Percentiles rank a stretch among this genome's conserved stretches.
Evolutionary conservation across 495 filamentous ascomycete species (phyloP).

Genomic region (Xylaria flabelliformis): DNA sequence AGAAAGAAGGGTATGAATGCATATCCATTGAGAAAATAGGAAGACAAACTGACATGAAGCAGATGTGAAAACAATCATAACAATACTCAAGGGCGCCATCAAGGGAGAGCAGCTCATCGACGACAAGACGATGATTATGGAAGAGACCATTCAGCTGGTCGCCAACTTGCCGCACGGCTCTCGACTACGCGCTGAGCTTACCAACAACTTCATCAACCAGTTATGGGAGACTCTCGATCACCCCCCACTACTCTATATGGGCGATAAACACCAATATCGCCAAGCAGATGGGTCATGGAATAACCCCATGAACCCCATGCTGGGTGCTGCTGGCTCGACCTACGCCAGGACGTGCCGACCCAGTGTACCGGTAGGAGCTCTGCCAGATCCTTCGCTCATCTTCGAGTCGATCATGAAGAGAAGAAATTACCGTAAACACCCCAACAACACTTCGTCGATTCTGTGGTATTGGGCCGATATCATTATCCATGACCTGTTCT

Average conservation of each 20-base stretch:
- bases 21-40: neutral
- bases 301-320: constrained; percentile 51
- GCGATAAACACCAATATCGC: constrained; percentile 70
- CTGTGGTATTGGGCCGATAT: constrained; percentile 90
- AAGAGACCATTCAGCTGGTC: constrained; percentile 78
- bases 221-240: constrained; percentile 71
- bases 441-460: constrained; percentile 82
- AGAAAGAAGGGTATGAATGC: constrained; percentile 43
- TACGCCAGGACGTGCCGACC: constrained; percentile 69
- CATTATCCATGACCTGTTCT: constrained; percentile 74
- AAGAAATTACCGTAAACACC: constrained; percentile 52
- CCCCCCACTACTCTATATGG: constrained; percentile 63
- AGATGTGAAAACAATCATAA: constrained; percentile 52
- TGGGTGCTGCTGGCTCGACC: constrained; percentile 54
- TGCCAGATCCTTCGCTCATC: constrained; percentile 77
- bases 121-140: constrained; percentile 84
- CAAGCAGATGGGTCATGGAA: constrained; percentile 74
- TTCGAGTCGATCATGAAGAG: constrained; percentile 73
- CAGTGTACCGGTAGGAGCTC: constrained; percentile 61
- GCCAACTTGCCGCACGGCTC: constrained; percentile 67
- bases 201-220: constrained; percentile 71
- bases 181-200: constrained; percentile 67
- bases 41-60: constrained; percentile 13
- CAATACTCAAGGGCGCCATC: constrained; percentile 45
- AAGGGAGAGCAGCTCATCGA: constrained; percentile 62